Conservation (phyloP, 2,329 filamentous ascomycete genomes). For the Fusarium hainanense region DNA sequence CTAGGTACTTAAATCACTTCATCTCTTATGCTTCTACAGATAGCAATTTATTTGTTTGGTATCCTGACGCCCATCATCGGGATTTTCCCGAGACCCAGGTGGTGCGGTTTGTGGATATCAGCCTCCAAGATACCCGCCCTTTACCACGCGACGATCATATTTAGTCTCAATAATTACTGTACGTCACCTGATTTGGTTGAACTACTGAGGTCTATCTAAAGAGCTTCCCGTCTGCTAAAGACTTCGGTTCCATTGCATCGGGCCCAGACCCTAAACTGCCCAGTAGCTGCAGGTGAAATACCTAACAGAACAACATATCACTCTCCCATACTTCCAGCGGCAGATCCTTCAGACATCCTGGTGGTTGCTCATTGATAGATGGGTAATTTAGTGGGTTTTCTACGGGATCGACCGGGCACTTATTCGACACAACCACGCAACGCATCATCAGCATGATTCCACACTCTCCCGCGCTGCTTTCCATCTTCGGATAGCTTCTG, state of each 20-base stretch:
- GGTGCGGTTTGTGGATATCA: background rate
- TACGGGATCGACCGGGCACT: background rate
- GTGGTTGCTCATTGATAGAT: background rate
- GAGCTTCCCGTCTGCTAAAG: background rate
- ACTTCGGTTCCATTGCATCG: constrained; percentile 21
- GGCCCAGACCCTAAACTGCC: constrained; percentile 5
- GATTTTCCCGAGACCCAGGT: background rate
- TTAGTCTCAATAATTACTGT: background rate
- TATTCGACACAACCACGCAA: background rate
- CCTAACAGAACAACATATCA: background rate
- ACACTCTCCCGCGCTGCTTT: background rate
- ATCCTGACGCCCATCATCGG: background rate
- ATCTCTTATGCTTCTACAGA: background rate
- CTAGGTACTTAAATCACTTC: background rate
- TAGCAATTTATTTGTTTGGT: background rate
- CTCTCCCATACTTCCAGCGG: background rate
- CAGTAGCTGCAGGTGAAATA: background rate
- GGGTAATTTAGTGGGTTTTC: background rate
- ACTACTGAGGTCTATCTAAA: background rate
- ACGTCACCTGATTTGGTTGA: background rate
- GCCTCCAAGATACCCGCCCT: background rate
- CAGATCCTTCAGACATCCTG: background rate
- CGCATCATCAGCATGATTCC: background rate
- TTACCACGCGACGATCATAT: background rate
- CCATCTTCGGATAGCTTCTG: background rate